These are phyloP conservation scores for Nitzschia palea DNA, from an alignment of 108 stramenopile species.

Conservation along the genomic window DNA sequence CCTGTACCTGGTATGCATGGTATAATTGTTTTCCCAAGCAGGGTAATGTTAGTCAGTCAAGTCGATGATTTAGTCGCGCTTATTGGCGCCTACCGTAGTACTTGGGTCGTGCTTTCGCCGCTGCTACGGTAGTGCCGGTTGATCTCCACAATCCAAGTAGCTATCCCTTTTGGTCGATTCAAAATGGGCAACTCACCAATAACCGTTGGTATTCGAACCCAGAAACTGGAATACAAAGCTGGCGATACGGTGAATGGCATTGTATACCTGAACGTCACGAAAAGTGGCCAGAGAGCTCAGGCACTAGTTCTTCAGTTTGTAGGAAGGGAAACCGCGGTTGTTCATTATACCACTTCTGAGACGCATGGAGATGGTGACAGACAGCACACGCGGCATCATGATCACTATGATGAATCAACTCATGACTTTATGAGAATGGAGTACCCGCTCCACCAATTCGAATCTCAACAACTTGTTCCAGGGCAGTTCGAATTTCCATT, in stretches of 20 bases:
- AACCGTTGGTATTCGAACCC: conserved; percentile 20
- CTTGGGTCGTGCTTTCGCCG: too few relatives aligned
- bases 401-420: conserved; percentile 23
- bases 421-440: conserved; percentile 14
- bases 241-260: conserved; percentile 12
- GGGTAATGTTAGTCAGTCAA: too few relatives aligned
- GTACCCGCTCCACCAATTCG: conserved; percentile 12
- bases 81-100: background rate
- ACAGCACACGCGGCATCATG: background rate
- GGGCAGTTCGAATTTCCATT: conserved; percentile 35
- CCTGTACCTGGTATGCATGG: too few relatives aligned
- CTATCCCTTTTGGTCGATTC: too few relatives aligned
- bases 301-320: background rate
- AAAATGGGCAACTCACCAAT: conserved; percentile 31
- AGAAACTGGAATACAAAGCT: background rate
- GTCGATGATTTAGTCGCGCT: too few relatives aligned
- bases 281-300: background rate
- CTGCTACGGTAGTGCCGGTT: too few relatives aligned
- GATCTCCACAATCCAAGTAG: too few relatives aligned
- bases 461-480: background rate
- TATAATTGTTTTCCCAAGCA: too few relatives aligned
- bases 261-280: conserved; percentile 13
- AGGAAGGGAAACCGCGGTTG: conserved; percentile 13
- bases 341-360: conserved; percentile 9
- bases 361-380: background rate